Conservation (phyloP, 257 asterid species). For the Voacanga thouarsii region DNA sequence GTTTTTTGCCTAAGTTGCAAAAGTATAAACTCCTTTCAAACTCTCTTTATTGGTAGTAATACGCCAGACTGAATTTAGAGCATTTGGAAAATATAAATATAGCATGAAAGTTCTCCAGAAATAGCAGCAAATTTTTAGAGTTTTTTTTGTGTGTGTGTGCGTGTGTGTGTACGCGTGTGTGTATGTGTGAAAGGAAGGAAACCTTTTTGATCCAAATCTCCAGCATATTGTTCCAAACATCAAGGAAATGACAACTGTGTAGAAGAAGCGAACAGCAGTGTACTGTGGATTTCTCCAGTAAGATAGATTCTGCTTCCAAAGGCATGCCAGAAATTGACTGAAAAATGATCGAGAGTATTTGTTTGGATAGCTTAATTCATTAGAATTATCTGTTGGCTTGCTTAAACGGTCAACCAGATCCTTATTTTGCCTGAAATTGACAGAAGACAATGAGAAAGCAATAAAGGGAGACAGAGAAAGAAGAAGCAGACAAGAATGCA, state of each 20-base stretch:
- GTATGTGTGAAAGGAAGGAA: conserved; percentile 5
- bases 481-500: conserved; percentile 7
- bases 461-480: conserved; percentile 1
- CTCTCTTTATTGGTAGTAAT: not conserved
- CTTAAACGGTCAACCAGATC: conserved; percentile 68
- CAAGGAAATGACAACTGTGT: conserved; percentile 76
- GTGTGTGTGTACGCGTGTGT: no score
- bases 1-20: no score
- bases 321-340: conserved; percentile 75
- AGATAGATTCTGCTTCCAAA: conserved; percentile 86
- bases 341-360: conserved; percentile 56
- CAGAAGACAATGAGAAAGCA: conserved; percentile 15
- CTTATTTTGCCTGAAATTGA: conserved; percentile 52
- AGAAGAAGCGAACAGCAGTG: conserved; percentile 91
- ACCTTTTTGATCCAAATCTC: conserved; percentile 89
- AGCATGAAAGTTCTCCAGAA: not conserved
- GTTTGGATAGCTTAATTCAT: conserved; percentile 65
- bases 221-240: conserved; percentile 93
- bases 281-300: conserved; percentile 97
- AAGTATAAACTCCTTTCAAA: not conserved
- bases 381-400: conserved; percentile 57
- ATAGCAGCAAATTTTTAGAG: not conserved
- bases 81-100: not conserved
- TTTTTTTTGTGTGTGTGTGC: no score
- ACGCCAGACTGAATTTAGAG: not conserved